A percentile compares a stretch with the other conserved stretches of the same genome.
Evolutionary conservation across 1,284 basidiomycete genomes (phyloP).

Genomic region (Papiliotrema terrestris): DNA sequence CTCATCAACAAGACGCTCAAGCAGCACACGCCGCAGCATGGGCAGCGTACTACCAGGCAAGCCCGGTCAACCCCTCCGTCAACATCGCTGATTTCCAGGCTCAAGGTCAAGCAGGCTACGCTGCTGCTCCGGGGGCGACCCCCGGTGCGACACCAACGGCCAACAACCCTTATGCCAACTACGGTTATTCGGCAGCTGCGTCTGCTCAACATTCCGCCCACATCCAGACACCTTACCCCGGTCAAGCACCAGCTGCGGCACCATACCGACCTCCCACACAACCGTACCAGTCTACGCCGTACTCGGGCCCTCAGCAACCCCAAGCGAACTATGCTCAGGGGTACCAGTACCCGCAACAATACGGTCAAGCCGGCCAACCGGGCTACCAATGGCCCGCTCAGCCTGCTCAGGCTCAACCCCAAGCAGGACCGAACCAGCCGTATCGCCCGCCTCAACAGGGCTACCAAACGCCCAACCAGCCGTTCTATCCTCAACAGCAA

Average conservation of each 20-base stretch:
- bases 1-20: constrained; percentile 16
- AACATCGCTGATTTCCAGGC: constrained; percentile 15
- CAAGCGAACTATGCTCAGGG: not conserved
- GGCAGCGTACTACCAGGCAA: constrained; percentile 47
- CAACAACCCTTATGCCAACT: constrained; percentile 43
- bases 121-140: constrained; percentile 14
- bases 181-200: constrained; percentile 46
- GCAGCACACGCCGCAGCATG: constrained; percentile 44
- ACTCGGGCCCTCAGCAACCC: not conserved
- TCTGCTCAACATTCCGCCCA: constrained; percentile 1
- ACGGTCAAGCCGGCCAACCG: constrained; percentile 16
- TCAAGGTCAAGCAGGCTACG: constrained; percentile 21
- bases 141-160: constrained; percentile 11
- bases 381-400: constrained; percentile 4
- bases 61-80: not conserved
- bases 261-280: constrained; percentile 7
- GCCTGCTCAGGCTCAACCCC: constrained; percentile 1
- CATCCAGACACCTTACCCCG: not conserved
- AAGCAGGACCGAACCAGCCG: constrained; percentile 1
- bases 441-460: constrained; percentile 12
- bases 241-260: not conserved
- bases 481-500: constrained; percentile 17
- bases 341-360: constrained; percentile 7
- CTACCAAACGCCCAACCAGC: constrained; percentile 8
- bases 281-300: not conserved